These are phyloP conservation scores for Volvariella surrecta DNA, from an alignment of 1,284 basidiomycete species.

Conservation along the genomic window DNA sequence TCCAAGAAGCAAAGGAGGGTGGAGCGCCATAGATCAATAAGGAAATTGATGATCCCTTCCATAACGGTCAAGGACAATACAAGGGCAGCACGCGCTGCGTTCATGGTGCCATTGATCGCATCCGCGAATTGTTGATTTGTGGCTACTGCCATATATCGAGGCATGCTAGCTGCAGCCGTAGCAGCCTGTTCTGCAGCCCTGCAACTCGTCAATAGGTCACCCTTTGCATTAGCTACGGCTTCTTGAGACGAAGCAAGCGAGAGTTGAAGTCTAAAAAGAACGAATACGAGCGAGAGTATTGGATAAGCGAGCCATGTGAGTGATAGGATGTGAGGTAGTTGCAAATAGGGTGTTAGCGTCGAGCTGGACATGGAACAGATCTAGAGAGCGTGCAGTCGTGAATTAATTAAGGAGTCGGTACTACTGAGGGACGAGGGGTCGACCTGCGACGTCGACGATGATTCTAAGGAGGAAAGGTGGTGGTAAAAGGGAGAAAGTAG, in stretches of 20 bases:
- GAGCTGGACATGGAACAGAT: slow-evolving; percentile 24
- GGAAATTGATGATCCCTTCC: slow-evolving; percentile 85
- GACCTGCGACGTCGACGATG: slow-evolving; percentile 29
- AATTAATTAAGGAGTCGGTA: slow-evolving; percentile 43
- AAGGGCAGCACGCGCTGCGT: slow-evolving; percentile 67
- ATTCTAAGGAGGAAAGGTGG: slow-evolving; percentile 11
- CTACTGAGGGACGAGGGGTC: slow-evolving; percentile 28
- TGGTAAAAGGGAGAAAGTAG: neutral
- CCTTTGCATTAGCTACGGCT: slow-evolving; percentile 62
- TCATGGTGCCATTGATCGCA: slow-evolving; percentile 72
- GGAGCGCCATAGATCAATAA: slow-evolving; percentile 87
- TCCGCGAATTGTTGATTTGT: slow-evolving; percentile 75
- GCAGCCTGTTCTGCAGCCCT: slow-evolving; percentile 78
- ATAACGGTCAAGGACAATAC: slow-evolving; percentile 72
- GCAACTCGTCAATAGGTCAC: slow-evolving; percentile 70
- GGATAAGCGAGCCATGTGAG: slow-evolving; percentile 82
- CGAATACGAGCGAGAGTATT: slow-evolving; percentile 80
- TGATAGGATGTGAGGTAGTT: slow-evolving; percentile 73
- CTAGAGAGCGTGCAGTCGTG: slow-evolving; percentile 39
- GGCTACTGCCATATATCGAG: slow-evolving; percentile 78
- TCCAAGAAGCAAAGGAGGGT: slow-evolving; percentile 91
- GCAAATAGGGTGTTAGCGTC: slow-evolving; percentile 73
- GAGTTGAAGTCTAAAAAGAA: slow-evolving; percentile 72
- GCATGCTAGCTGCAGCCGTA: slow-evolving; percentile 75
- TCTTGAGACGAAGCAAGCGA: slow-evolving; percentile 66